Evolutionary conservation across 1,139 yeast genomes (phyloP).

Genomic region (Geotrichum australiense): DNA sequence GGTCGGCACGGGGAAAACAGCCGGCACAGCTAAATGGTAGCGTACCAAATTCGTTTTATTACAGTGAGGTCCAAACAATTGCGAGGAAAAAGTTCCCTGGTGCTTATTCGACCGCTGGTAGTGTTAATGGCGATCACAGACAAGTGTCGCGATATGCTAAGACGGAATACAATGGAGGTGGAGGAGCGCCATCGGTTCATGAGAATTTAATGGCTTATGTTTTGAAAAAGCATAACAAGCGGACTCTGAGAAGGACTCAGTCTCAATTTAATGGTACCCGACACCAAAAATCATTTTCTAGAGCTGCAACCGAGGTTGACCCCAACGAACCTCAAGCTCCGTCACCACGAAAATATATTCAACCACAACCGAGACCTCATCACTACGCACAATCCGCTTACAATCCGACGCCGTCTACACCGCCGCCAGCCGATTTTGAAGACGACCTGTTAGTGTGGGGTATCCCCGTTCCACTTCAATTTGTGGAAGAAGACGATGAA

Average conservation of each 20-base stretch:
- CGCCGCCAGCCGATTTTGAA: slow-evolving; percentile 19
- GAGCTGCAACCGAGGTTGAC: slow-evolving; percentile 17
- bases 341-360: background rate
- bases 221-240: slow-evolving; percentile 13
- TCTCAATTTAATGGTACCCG: background rate
- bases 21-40: background rate
- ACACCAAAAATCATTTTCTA: slow-evolving; percentile 1
- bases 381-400: slow-evolving; percentile 16
- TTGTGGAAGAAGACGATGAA: slow-evolving; percentile 17
- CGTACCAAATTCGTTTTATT: background rate
- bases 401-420: background rate
- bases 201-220: slow-evolving; percentile 14
- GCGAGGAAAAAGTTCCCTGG: slow-evolving; percentile 1
- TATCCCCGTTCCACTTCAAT: slow-evolving; percentile 21
- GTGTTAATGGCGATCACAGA: slow-evolving; percentile 1
- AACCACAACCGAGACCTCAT: slow-evolving; percentile 3
- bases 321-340: slow-evolving; percentile 2
- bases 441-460: slow-evolving; percentile 29
- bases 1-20: slow-evolving; percentile 3
- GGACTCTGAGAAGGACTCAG: slow-evolving; percentile 5
- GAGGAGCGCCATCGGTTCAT: slow-evolving; percentile 8
- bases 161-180: background rate
- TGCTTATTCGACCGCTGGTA: slow-evolving; percentile 13
- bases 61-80: slow-evolving; percentile 3
- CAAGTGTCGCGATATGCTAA: background rate